Evolutionary conservation across 306 rosid species (phyloP).

Genomic region (Crotalaria pallida): DNA sequence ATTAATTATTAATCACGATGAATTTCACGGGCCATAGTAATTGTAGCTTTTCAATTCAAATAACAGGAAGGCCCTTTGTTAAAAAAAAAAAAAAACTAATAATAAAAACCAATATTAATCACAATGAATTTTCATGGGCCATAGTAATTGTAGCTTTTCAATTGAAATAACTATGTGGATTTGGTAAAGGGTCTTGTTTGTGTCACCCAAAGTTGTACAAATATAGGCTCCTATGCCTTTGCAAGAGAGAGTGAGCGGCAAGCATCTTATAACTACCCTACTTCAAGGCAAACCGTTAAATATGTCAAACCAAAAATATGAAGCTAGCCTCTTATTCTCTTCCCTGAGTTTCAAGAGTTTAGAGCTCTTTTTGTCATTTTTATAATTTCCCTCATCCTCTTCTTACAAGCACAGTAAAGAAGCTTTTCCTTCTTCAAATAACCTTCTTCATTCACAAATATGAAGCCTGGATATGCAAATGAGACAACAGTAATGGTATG

Average conservation of each 20-base stretch:
- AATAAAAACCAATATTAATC: too few relatives aligned
- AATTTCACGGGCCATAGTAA: too few relatives aligned
- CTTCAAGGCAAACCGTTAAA: slow-evolving; percentile 29
- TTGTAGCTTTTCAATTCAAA: too few relatives aligned
- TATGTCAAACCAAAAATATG: slow-evolving; percentile 22
- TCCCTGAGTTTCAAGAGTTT: neutral
- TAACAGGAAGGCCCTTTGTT: too few relatives aligned
- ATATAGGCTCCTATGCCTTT: neutral
- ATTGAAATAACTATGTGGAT: too few relatives aligned
- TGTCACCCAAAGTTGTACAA: too few relatives aligned
- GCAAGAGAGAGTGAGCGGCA: slow-evolving; percentile 3
- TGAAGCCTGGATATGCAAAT: neutral
- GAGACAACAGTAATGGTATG: slow-evolving; percentile 36
- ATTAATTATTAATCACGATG: too few relatives aligned
- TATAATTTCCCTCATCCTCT: neutral
- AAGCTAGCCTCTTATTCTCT: slow-evolving; percentile 26
- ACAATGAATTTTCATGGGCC: too few relatives aligned
- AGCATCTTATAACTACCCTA: slow-evolving; percentile 11
- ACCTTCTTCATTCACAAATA: neutral
- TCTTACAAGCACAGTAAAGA: neutral
- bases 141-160: too few relatives aligned
- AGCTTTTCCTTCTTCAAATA: neutral
- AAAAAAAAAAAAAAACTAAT: too few relatives aligned
- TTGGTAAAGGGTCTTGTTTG: too few relatives aligned
- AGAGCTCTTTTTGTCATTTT: neutral